These are phyloP conservation scores for Heterobasidion irregulare DNA, from an alignment of 1,284 basidiomycete genomes.

Conservation along the genomic window DNA sequence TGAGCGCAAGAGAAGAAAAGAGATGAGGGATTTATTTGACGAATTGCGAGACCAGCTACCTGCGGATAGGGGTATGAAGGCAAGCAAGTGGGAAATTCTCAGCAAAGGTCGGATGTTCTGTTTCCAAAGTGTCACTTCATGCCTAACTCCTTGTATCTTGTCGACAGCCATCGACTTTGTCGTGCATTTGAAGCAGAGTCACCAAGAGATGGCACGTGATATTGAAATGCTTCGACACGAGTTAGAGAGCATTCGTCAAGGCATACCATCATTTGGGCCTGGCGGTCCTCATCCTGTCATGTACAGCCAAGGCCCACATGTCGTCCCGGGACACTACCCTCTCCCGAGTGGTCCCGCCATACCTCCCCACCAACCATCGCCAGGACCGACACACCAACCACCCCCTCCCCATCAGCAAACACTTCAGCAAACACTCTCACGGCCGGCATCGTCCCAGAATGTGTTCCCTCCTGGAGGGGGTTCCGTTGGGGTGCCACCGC, in stretches of 20 bases:
- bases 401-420: constrained; percentile 24
- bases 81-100: constrained; percentile 95
- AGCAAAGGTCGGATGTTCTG: constrained; percentile 65
- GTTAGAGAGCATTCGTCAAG: constrained; percentile 56
- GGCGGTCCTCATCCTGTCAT: constrained; percentile 43
- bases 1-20: constrained; percentile 89
- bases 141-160: constrained; percentile 1
- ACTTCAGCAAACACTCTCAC: constrained; percentile 19
- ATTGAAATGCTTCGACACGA: constrained; percentile 74
- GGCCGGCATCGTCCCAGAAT: constrained; percentile 40
- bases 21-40: constrained; percentile 97
- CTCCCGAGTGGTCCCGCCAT: constrained; percentile 21
- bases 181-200: constrained; percentile 61
- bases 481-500: constrained; percentile 19
- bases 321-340: constrained; percentile 19
- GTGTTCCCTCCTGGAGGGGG: constrained; percentile 31
- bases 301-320: constrained; percentile 37
- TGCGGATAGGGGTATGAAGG: constrained; percentile 87
- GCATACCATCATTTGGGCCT: constrained; percentile 40
- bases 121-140: constrained; percentile 2
- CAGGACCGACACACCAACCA: constrained; percentile 23
- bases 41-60: constrained; percentile 88
- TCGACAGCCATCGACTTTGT: constrained; percentile 82
- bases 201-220: constrained; percentile 71
- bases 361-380: constrained; percentile 31